Base-by-base conservation (phyloP, 306 rosid species). In the Pyrus communis region DNA sequence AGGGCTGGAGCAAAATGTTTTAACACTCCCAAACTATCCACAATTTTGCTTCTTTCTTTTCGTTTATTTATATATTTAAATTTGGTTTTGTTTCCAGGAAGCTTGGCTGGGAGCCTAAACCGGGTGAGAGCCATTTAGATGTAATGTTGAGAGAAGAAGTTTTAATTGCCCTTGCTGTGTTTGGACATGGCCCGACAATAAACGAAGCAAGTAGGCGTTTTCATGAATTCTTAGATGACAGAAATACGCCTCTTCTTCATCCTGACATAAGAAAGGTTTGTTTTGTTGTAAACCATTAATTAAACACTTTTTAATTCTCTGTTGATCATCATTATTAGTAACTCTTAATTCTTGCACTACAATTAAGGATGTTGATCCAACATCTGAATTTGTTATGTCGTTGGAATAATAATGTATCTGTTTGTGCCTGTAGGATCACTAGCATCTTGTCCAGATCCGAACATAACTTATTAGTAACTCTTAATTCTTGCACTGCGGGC, bases 101-200 rank as follows among this genome's bases (percentile, higher is more conserved):
- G 87, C 97, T 94, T 80, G 97, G 98, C 70, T 94, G 98, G 98
- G 91, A 94, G 9, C 85, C 97, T 55, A 92, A 89, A 82, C 80
- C 77, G 23, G 77, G 82, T 1, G 88, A 87, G 81, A 81, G 84
- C 80, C 87, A 85, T 84, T 85, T 90, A 64, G 92, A 95, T 84
- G 87, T 92, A 30, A 84, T 88, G 98, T 81, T 95, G 85, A 92
- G 97, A 78, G 98, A 97, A 83, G 96, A 92, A 80, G 19, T 95
- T 80, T 88, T 95, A 91, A 79, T 89, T 67, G 90, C 92, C 69
- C 97, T 95, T 71, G 91, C 92, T 57, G 51, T 46, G 64, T 87
- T 84, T 65, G 96, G 98, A 76, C 91, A 92, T 60, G 92, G 83
- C 42, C 85, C 14, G 33, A 95, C 98, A 33, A 85, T 92, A 35